A percentile compares a stretch with the other conserved stretches of the same genome.
These are phyloP conservation scores for Arxiozyma slooffiae DNA, from an alignment of 1,139 yeast species.

Conservation along the genomic window DNA sequence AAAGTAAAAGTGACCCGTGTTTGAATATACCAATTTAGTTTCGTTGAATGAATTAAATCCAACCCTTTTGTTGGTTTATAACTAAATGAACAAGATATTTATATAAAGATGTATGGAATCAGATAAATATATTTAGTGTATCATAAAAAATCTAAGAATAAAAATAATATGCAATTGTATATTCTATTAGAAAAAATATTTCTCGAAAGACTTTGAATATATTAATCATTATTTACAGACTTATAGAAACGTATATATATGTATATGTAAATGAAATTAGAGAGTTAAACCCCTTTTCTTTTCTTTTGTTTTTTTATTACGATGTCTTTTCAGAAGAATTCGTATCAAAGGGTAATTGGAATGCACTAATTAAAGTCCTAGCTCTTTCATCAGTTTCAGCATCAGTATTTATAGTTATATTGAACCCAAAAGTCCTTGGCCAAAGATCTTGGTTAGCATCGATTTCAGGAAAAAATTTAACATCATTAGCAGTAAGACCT, in stretches of 20 bases:
- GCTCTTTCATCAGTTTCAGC: conserved; percentile 92
- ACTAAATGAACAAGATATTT: neutral
- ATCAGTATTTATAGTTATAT: conserved; percentile 73
- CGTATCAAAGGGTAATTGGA: conserved; percentile 64
- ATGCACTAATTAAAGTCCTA: conserved; percentile 70
- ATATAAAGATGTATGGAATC: neutral
- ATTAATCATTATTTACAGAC: conserved; percentile 1
- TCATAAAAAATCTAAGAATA: neutral
- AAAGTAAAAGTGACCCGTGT: conserved; percentile 34
- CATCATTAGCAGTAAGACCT: conserved; percentile 71
- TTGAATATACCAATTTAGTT: conserved; percentile 11
- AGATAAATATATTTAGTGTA: conserved; percentile 1
- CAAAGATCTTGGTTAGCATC: conserved; percentile 85
- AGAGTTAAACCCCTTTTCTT: neutral
- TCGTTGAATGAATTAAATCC: neutral
- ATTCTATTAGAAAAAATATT: neutral
- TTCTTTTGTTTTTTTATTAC: neutral
- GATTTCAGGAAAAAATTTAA: conserved; percentile 82
- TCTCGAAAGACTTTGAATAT: neutral
- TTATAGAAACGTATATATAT: neutral
- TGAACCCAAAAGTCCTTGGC: conserved; percentile 81
- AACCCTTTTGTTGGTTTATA: neutral
- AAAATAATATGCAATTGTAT: neutral
- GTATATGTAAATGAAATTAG: neutral
- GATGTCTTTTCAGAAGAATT: conserved; percentile 24